phyloP scores from a whole-genome alignment of 768 basidiomycete genomes.

The Grammothele lineata region DNA sequence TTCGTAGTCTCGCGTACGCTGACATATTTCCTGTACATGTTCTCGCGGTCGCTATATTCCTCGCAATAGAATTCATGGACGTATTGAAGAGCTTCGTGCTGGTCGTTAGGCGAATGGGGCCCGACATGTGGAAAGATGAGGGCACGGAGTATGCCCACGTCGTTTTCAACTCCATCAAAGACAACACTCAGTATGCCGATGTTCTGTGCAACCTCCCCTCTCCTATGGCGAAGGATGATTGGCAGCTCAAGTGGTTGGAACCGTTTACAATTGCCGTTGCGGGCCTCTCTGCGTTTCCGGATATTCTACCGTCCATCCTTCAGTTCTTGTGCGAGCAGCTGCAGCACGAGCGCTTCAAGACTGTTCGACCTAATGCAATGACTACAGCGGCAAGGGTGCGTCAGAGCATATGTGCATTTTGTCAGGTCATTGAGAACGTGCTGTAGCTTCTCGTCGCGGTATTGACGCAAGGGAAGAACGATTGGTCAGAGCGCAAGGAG shows the following conservation, averaged over 20 bases:
- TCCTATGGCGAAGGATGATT: constrained; percentile 27
- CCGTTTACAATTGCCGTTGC: constrained; percentile 20
- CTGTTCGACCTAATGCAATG: constrained; percentile 57
- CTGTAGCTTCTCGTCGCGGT: constrained; percentile 30
- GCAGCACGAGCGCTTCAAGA: constrained; percentile 70
- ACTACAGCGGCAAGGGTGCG: constrained; percentile 60
- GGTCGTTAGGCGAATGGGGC: constrained; percentile 53
- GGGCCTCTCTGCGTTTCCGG: constrained; percentile 24
- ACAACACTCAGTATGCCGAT: constrained; percentile 57
- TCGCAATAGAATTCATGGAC: constrained; percentile 49
- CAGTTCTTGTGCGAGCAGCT: constrained; percentile 77
- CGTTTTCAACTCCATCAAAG: constrained; percentile 79
- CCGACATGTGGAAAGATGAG: constrained; percentile 65
- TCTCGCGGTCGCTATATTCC: constrained; percentile 4
- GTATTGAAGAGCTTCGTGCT: constrained; percentile 56
- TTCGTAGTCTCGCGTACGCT: not conserved
- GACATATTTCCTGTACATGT: not conserved
- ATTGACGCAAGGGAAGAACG: constrained; percentile 29
- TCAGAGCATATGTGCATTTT: not conserved
- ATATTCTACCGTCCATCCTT: constrained; percentile 67
- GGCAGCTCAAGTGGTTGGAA: constrained; percentile 23
- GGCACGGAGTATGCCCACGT: constrained; percentile 70
- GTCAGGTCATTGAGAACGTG: not conserved
- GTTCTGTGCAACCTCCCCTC: constrained; percentile 34
- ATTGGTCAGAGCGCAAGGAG: constrained; percentile 22